Evolutionary conservation across 129 eudicot genomes (phyloP), one percentile per base, ranked within the genome.

Genomic region (Flaveria bidentis): DNA sequence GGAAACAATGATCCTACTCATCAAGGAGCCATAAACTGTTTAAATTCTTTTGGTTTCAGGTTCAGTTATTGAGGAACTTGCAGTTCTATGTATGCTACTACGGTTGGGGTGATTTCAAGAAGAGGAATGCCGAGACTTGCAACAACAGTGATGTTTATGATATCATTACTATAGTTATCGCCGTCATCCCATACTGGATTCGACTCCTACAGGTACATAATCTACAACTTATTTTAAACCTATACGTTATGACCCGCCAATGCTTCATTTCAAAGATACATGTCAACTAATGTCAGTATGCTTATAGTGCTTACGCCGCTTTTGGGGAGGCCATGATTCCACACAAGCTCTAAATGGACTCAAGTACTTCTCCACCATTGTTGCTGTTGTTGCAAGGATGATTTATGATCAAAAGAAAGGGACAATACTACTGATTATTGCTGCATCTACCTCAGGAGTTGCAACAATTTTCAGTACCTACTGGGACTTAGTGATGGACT

Each of bases 401-500:
- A 63, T 63, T 63, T 46, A 63, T 10, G 15, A 20, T 63, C 69
- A 33, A 63, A 14, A 15, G 4, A 82, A 82, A 67, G 41, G 22
- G 13, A 1, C 0, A 28, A 42, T 64, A 7, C 69, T 78, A 82
- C 75, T 52, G 68, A 17, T 87, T 15, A 42, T 87, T 42, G 89
- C 96, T 26, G 76, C 75, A 16, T 64, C 82, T n/a, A 67, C 71
- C 36, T 85, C 96, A 13, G 82, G 72, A 60, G 28, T 89, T 26
- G 86, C 91, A 10, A 87, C 96, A 6, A 60, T 87, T 45, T 75
- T 42, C 30, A 80, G 18, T 69, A 90, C 96, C 0, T 90, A 90
- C 67, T 90, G 96, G 96, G 96, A 90, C 67, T 2, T 90, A 14
- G 92, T 87, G 44, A 73, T 55, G 16, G 96, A 90, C 25, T 90